Conservation (phyloP, 2,329 filamentous ascomycete species). For the Exophiala sideris region DNA sequence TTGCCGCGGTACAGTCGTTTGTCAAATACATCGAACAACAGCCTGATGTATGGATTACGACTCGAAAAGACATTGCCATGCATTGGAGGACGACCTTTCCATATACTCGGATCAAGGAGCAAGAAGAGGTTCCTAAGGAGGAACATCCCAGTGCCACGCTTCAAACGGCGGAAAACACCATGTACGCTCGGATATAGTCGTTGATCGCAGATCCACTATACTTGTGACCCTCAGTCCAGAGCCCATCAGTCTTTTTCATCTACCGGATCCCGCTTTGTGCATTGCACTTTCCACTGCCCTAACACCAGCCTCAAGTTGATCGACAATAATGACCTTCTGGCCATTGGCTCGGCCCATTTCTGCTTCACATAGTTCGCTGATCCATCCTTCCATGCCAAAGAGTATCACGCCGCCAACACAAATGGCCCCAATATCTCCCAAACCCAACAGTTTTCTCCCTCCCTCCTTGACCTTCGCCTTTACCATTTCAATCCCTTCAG, state of each 20-base stretch:
- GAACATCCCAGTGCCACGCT: not conserved
- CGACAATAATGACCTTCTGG: not conserved
- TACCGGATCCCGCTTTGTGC: not conserved
- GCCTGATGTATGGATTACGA: conserved; percentile 45
- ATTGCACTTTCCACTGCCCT: not conserved
- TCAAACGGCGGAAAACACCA: not conserved
- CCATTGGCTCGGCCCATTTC: conserved; percentile 1
- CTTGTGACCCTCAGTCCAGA: not conserved
- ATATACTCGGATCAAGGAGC: conserved; percentile 29
- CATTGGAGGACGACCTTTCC: conserved; percentile 41
- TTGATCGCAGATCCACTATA: not conserved
- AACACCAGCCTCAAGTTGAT: conserved; percentile 5
- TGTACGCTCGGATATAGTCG: conserved; percentile 3
- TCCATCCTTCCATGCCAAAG: conserved; percentile 1
- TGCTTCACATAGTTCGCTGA: not conserved
- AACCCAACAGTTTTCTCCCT: not conserved
- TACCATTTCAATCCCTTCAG: not conserved
- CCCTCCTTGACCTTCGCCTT: conserved; percentile 1
- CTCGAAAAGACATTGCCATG: conserved; percentile 41
- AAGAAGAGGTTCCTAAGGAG: not conserved
- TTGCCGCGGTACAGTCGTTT: conserved; percentile 41
- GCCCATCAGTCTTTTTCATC: not conserved
- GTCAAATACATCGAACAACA: conserved; percentile 51
- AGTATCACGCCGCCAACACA: conserved; percentile 11
- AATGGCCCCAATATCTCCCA: not conserved